Evolutionary conservation across 805 yeast species (phyloP), one percentile per base, ranked within the genome.

Genomic region (Limtongia smithiae): DNA sequence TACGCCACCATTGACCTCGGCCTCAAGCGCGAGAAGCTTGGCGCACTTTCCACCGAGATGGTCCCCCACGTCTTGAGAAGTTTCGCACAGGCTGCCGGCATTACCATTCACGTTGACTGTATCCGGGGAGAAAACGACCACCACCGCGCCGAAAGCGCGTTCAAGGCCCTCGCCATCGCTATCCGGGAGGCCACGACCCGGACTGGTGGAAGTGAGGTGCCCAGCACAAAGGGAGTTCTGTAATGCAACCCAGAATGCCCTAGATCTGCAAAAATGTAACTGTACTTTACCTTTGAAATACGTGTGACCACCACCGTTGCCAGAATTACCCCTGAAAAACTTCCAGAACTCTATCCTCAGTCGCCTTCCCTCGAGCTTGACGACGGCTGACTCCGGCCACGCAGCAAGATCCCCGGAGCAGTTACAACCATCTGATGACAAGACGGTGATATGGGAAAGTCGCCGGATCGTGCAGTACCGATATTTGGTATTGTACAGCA

Each of bases 41-140:
- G 98, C 45, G 95, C 86, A 62, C 75, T 93, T 44, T 80, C 89
- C 32, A 80, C 93, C 62, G 98, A 93, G 71, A 93, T 93, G 98
- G 84, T 93, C 57, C 97, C 97, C n/a, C 98, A 93, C 67, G 90
- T 93, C 41, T 66, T 93, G 54, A 95, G 89, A 68, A 83, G 95
- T 60, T 93, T 93, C 72, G 96, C 97, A 2, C 87, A 85, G 62
- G 86, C 85, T 35, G 96, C 97, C 1, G 83, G 84, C 52, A 77
- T 93, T 46, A 93, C 98, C 1, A 64, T 93, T 63, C 98, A 93
- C 64, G 96, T 93, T 31, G 98, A 93, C 69, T 87, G 96, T 67
- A 65, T 93, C 50, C 76, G 97, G 59, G 98, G 98, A 0, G 79
- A 79, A 67, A 93, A 93, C 68, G 98, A 93, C 68, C 98, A 93